Evolutionary conservation across 2,329 filamentous ascomycete genomes (phyloP), one percentile per base, ranked within the genome.

Genomic region (Clonostachys rosea): DNA sequence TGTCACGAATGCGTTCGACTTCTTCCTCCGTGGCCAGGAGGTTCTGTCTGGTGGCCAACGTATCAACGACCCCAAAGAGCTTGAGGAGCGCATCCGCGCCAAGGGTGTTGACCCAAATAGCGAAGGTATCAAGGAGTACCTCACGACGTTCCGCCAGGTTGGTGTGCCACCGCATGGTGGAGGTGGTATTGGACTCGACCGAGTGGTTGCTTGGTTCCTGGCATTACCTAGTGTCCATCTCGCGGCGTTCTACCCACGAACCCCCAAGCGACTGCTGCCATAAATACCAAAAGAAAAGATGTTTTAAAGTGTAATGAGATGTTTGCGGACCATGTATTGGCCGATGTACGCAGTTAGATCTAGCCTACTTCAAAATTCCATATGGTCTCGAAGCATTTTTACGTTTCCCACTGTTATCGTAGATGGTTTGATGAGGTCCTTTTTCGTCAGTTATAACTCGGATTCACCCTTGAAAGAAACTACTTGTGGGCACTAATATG

Each of bases 11-110:
- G 79, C 80, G 12, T 84, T 77, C 57, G 91, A 96, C 68, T 90
- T 95, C 60, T 95, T 96, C 74, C 84, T 95, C 63, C 84, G 92
- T 49, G 90, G 90, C 5, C 91, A 97, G 67, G 92, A 96, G 68
- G 92, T 96, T 50, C 79, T 96, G 16, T 91, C 87, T 14, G 91
- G 92, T 58, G 91, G 91, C 8, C 91, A 96, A 69, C 89, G 91
- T 79, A 89, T 96, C 56, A 87, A 96, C 67, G 79, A 90, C 52
- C 82, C 91, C 0, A 73, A 75, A 40, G 79, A 87, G 69, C 79
- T 97, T 13, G 84, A 90, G 62, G 79, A 82, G 42, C 87, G 89
- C 52, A 87, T 97, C 74, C 78, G 83, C 59, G 75, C 73, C 49
- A 85, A 90, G 68, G 91, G 90, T 48, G 81, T 97, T 56, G 87